A percentile compares a stretch with the other conserved stretches of the same genome.
These are phyloP conservation scores for Thamnidium elegans DNA, from an alignment of 192 early-diverging fungal species.

Conservation along the genomic window DNA sequence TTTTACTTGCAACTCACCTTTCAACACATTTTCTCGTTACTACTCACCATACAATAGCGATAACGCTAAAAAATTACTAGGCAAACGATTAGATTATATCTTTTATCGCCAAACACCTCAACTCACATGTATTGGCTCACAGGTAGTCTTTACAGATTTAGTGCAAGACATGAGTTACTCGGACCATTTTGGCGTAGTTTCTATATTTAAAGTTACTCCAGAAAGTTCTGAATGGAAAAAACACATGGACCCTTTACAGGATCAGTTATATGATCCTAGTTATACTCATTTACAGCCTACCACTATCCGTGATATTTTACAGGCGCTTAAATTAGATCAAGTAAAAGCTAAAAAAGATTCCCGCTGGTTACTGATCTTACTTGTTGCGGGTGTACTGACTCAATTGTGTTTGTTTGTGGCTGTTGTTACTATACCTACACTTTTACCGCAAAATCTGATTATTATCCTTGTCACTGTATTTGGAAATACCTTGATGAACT, in stretches of 20 bases:
- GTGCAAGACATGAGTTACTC: constrained; percentile 39
- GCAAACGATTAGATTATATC: constrained; percentile 53
- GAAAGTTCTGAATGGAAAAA: too few relatives aligned
- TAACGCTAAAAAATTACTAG: constrained; percentile 21
- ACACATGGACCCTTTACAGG: too few relatives aligned
- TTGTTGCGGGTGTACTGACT: too few relatives aligned
- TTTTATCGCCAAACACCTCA: constrained; percentile 45
- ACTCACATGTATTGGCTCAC: constrained; percentile 34
- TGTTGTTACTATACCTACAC: too few relatives aligned
- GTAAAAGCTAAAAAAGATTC: too few relatives aligned
- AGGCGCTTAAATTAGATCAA: too few relatives aligned
- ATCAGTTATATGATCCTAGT: too few relatives aligned
- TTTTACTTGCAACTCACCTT: constrained; percentile 49
- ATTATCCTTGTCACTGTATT: constrained; percentile 2
- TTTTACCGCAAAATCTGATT: not conserved
- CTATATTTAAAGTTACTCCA: constrained; percentile 31
- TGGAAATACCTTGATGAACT: constrained; percentile 6
- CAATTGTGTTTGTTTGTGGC: too few relatives aligned
- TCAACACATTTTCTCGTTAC: constrained; percentile 51
- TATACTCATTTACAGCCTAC: too few relatives aligned
- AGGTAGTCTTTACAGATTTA: constrained; percentile 32
- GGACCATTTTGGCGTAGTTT: constrained; percentile 54
- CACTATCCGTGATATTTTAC: too few relatives aligned
- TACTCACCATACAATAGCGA: constrained; percentile 29
- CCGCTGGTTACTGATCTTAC: too few relatives aligned